These are phyloP conservation scores for Andrographis paniculata DNA, from an alignment of 305 asterid genomes.

Conservation along the genomic window DNA sequence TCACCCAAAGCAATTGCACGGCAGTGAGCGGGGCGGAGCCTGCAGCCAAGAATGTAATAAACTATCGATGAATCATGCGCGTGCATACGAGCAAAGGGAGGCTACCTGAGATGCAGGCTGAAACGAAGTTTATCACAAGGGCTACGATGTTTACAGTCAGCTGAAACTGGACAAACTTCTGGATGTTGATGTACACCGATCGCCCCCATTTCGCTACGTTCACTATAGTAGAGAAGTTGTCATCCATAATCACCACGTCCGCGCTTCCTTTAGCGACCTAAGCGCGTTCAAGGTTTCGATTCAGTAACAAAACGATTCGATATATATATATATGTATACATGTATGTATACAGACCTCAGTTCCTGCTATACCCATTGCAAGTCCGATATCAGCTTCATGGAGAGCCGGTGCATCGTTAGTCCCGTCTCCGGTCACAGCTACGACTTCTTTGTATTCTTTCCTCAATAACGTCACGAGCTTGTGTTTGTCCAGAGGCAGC, in stretches of 20 bases:
- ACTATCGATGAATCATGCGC: no score
- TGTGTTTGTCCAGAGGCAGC: conserved; percentile 66
- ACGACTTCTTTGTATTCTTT: conserved; percentile 62
- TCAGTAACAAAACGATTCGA: neutral
- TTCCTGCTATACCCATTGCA: conserved; percentile 87
- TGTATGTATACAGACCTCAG: conserved; percentile 43
- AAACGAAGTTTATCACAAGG: conserved; percentile 53
- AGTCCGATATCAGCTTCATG: conserved; percentile 87
- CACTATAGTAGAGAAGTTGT: conserved; percentile 58
- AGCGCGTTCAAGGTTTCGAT: conserved; percentile 15
- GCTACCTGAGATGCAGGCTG: conserved; percentile 60
- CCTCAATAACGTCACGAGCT: conserved; percentile 52
- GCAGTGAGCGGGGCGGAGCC: conserved; percentile 86
- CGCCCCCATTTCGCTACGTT: conserved; percentile 86
- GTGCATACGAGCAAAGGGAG: neutral
- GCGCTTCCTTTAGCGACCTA: conserved; percentile 72
- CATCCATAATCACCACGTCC: conserved; percentile 78
- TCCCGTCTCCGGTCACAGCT: conserved; percentile 84
- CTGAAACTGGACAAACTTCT: conserved; percentile 76
- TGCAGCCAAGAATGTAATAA: conserved; percentile 14
- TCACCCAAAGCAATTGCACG: conserved; percentile 81
- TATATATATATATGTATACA: neutral
- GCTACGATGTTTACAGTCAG: conserved; percentile 78
- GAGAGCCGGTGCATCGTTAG: conserved; percentile 89
- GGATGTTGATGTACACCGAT: conserved; percentile 73